Base-by-base conservation (phyloP, 768 basidiomycete species). In the Tricholoma furcatifolium region DNA sequence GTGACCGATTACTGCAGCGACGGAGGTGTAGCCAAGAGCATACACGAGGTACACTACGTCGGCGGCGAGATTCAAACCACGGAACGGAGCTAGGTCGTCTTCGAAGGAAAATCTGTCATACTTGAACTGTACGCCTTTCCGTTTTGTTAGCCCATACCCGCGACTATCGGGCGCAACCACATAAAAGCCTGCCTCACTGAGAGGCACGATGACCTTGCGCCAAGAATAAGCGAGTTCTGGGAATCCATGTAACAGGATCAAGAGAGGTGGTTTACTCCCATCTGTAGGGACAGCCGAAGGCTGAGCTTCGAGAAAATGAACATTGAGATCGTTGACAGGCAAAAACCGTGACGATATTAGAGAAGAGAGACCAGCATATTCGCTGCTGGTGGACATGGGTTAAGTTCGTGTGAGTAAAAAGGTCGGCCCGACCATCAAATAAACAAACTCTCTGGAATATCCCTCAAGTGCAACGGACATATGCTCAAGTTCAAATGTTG, bases 141-240 rank as follows among this genome's bases (percentile, higher is more conserved):
- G 51, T 27, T 59, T 63, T 23, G 74, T 76, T 39, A 70, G 76
- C 2, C 83, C 84, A 47, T 71, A 80, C 0, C 84, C 83, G 27
- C 85, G 70, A 42, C 78, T 71, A 59, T 88, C 85, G 6, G 83
- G 82, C 0, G 84, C 84, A 41, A 86, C 78, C 60, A 85, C 83
- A 48, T 78, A 74, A 65, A 78, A 85, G 1, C 84, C 84, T 2
- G 71, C 69, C 4, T 66, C 57, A 0, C 79, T 63, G 21, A 87
- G 71, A 0, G 81, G 81, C 0, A 66, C 59, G 30, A 87, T 72
- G 32, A 85, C 53, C 54, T 83, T 82, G 12, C 85, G 73, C 82
- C 83, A 87, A 7, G 83, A 85, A 61, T 80, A 83, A 2, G 83
- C 77, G 6, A 86, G 71, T 60, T 86, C 84, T 9, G 84, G 84